Conservation (phyloP, 805 yeast species). For the Candida dajiaensis region DNA sequence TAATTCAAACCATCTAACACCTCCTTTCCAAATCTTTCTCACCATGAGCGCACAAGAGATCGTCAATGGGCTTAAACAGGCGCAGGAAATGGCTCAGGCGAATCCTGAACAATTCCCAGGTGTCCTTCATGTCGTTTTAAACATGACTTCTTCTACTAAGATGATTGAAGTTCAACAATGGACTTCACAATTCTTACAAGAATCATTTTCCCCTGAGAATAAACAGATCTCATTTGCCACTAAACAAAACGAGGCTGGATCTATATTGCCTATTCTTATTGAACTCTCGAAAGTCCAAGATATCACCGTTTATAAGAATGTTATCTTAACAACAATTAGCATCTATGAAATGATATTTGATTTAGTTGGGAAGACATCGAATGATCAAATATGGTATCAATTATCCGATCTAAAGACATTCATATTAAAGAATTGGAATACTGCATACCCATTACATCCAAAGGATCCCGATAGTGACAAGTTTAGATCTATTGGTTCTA, state of each 20-base stretch:
- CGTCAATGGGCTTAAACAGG: slow-evolving; percentile 12
- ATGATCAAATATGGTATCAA: slow-evolving; percentile 45
- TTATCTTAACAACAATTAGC: slow-evolving; percentile 34
- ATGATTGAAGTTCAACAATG: slow-evolving; percentile 21
- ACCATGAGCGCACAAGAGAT: slow-evolving; percentile 10
- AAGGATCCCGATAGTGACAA: slow-evolving; percentile 21
- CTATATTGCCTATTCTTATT: slow-evolving; percentile 11
- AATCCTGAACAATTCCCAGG: slow-evolving; percentile 14
- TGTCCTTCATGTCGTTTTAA: slow-evolving; percentile 13
- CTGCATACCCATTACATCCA: slow-evolving; percentile 46
- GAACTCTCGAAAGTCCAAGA: slow-evolving; percentile 19
- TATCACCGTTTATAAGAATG: slow-evolving; percentile 29
- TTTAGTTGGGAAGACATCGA: slow-evolving; percentile 36
- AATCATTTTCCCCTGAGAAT: slow-evolving; percentile 15
- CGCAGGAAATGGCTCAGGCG: slow-evolving; percentile 7
- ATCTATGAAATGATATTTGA: slow-evolving; percentile 43
- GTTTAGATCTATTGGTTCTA: slow-evolving; percentile 48
- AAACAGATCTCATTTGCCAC: slow-evolving; percentile 4
- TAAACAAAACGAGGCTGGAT: slow-evolving; percentile 14
- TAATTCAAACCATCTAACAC: too few relatives aligned
- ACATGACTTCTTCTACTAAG: slow-evolving; percentile 8
- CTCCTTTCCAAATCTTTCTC: too few relatives aligned
- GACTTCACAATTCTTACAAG: slow-evolving; percentile 20
- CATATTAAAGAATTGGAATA: slow-evolving; percentile 57
- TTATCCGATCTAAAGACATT: slow-evolving; percentile 49